phyloP scores from a whole-genome alignment of 352 stramenopile species.

The Nothophytophthora sp. region DNA sequence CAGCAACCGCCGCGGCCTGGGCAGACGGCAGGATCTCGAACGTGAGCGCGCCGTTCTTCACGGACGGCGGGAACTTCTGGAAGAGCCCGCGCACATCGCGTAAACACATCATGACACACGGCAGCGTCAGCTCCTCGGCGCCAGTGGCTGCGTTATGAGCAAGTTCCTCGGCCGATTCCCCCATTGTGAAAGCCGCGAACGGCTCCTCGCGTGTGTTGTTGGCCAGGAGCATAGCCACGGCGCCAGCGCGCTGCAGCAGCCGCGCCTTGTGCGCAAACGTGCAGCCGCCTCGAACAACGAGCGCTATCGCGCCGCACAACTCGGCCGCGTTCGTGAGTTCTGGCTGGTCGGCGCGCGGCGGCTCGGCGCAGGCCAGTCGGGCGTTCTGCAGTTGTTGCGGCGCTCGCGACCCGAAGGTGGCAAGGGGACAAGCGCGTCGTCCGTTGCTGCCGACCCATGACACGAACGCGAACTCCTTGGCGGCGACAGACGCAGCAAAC shows the following conservation, averaged over 20 bases:
- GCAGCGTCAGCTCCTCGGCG: conserved; percentile 34
- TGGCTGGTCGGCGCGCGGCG: conserved; percentile 55
- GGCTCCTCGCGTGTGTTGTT: conserved; percentile 63
- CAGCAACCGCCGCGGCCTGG: conserved; percentile 24
- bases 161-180: conserved; percentile 20
- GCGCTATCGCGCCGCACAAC: conserved; percentile 47
- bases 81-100: conserved; percentile 59
- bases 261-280: conserved; percentile 68
- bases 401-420: conserved; percentile 51
- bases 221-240: conserved; percentile 46
- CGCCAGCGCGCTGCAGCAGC: conserved; percentile 54
- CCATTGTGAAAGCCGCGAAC: conserved; percentile 66
- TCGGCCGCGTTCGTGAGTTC: conserved; percentile 47
- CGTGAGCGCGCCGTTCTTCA: conserved; percentile 39
- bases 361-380: conserved; percentile 56
- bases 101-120: conserved; percentile 75
- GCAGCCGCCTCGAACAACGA: conserved; percentile 71
- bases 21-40: conserved; percentile 42
- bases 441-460: conserved; percentile 51
- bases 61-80: conserved; percentile 57
- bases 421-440: conserved; percentile 50
- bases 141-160: conserved; percentile 9
- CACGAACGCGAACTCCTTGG: conserved; percentile 50
- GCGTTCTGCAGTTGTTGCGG: conserved; percentile 19
- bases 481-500: conserved; percentile 2